Percentiles rank a stretch among this genome's conserved stretches.
Conservation (phyloP, 441 rosid genomes). For the Breynia disticha region DNA sequence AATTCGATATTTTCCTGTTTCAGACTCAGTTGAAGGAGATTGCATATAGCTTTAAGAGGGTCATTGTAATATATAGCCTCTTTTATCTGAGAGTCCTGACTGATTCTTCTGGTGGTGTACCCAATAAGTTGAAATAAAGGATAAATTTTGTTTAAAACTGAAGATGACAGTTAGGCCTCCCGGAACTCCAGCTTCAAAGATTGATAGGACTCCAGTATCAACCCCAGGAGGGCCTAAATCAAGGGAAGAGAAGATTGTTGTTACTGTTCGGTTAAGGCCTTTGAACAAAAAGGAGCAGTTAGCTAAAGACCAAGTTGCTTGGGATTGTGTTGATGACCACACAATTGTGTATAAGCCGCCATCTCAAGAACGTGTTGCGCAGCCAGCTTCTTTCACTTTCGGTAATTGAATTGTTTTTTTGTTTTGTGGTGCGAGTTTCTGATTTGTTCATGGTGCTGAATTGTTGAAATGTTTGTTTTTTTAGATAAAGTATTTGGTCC, state of each 20-base stretch:
- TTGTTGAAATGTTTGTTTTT: constrained; percentile 3
- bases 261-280: constrained; percentile 88
- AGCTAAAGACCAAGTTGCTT: constrained; percentile 83
- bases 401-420: constrained; percentile 33
- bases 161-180: constrained; percentile 58
- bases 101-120: too few species aligned
- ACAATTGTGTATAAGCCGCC: constrained; percentile 64
- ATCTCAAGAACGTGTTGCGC: constrained; percentile 69
- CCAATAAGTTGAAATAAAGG: background rate
- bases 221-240: constrained; percentile 79
- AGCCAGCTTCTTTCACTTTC: constrained; percentile 67
- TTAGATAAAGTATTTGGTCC: constrained; percentile 96
- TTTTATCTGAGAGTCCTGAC: too few species aligned
- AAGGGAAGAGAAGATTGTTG: constrained; percentile 91
- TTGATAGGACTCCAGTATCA: constrained; percentile 51
- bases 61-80: too few species aligned
- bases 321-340: constrained; percentile 88
- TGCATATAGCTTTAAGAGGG: too few species aligned
- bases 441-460: background rate
- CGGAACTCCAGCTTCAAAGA: constrained; percentile 76
- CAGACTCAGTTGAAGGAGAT: too few species aligned
- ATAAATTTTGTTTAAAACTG: background rate
- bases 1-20: too few species aligned
- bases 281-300: constrained; percentile 72
- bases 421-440: background rate